Base-by-base conservation (phyloP, 495 filamentous ascomycete genomes). In the Penicillium steckii region DNA sequence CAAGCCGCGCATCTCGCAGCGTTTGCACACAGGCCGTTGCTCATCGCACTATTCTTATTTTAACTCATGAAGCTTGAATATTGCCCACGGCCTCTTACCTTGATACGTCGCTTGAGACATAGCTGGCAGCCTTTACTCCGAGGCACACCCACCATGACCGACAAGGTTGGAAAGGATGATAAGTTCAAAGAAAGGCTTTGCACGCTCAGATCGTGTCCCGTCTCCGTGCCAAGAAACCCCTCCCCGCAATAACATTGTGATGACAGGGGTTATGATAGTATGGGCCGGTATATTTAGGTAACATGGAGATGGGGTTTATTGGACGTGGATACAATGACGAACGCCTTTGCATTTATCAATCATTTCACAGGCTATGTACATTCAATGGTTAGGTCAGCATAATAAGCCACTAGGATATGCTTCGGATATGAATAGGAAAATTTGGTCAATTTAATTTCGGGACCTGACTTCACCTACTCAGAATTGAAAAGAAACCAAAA, bases 111-210 rank as follows among this genome's bases (percentile, higher is more conserved):
- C 10, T 63, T 43, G 4, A 70, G 50, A 55, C 67, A 72, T 21
- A 56, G 58, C 25, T 53, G 62, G 55, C 71, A 76, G 43, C 73
- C 72, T n/a, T 19, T 53, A 46, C 50, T 54, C 15, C 71, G 68
- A 25, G 73, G 71, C 27, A 73, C 70, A 24, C 71, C 72, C 19
- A 76, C 73, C 72, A 73, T 73, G 44, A 5, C 42, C n/a, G 29
- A n/a, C 9, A 7, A 13, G n/a, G 18, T 41, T n/a, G n/a, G 17
- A 15, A 38, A 38, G 12, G 17, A 19, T 21, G 35, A 38, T 15
- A 38, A 19, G 35, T 13, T 9, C 29, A 32, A 32, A 4, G n/a
- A 15, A 9, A 7, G 10, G 17, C 35, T 13, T 38, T 19, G 3
- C 8, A 13, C 15, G 35, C 9, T 15, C 8, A 15, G 35, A 5